Evolutionary conservation across 768 basidiomycete genomes (phyloP).

Genomic region (Lentinula edodes): DNA sequence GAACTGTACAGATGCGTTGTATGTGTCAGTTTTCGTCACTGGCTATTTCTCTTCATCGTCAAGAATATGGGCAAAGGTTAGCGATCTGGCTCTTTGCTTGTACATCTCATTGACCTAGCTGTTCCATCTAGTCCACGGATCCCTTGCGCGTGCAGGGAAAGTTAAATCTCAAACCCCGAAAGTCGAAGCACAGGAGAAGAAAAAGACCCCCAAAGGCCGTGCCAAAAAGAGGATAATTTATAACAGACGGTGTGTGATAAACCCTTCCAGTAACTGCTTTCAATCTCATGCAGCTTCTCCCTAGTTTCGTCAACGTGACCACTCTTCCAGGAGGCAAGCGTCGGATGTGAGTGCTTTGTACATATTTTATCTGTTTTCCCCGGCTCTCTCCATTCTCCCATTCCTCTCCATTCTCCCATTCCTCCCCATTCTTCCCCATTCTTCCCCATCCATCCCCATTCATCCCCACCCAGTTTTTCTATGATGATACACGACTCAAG

Average conservation of each 20-base stretch:
- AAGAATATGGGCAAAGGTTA: slow-evolving; percentile 68
- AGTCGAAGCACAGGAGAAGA: slow-evolving; percentile 98
- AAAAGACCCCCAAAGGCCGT: slow-evolving; percentile 95
- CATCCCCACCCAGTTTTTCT: neutral
- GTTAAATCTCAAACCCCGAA: slow-evolving; percentile 98
- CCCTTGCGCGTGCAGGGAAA: slow-evolving; percentile 99
- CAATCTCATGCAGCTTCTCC: neutral
- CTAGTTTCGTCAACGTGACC: slow-evolving; percentile 91
- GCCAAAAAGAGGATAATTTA: slow-evolving; percentile 91
- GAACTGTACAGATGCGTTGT: neutral
- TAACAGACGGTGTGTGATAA: slow-evolving; percentile 74
- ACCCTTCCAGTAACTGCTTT: neutral
- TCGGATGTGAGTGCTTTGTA: slow-evolving; percentile 73
- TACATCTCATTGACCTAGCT: neutral
- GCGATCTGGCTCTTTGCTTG: neutral
- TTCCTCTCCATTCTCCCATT: neutral
- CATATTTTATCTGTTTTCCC: slow-evolving; percentile 2
- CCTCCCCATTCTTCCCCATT: neutral
- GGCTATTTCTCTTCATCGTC: slow-evolving; percentile 16
- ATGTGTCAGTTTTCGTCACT: neutral
- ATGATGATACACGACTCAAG: slow-evolving; percentile 61
- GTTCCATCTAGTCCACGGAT: slow-evolving; percentile 79
- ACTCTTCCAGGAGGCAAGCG: slow-evolving; percentile 88
- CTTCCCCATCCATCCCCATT: neutral
- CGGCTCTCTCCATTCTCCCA: neutral